Evolutionary conservation across 495 filamentous ascomycete species (phyloP), one percentile per base, ranked within the genome.

Genomic region (Neurospora cerealis): DNA sequence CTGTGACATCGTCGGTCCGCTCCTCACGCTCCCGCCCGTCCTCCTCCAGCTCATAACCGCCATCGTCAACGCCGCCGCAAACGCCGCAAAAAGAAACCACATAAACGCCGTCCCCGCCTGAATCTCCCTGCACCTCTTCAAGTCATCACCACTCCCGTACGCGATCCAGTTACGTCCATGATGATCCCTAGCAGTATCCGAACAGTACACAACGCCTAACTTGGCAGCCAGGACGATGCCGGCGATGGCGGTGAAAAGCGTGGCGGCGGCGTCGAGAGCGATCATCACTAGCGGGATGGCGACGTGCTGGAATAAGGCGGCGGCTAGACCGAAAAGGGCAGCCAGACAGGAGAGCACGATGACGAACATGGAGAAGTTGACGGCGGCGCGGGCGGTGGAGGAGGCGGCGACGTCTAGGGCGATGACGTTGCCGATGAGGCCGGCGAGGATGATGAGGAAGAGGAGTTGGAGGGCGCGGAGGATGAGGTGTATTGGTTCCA

Each of bases 321-420:
- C 74, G n/a, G 79, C 73, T 1, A 85, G 73, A 7, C 80, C 83
- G 72, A 80, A 83, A 34, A 86, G 70, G 7, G 80, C 73, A 40
- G 80, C 78, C 1, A 86, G 70, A 84, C 84, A 86, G 2, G 83
- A 78, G 44, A 85, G n/a, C 0, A 81, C 83, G 48, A 82, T 79
- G 38, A 85, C 84, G 76, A 87, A 87, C 81, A 87, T 86, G 77
- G 81, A 74, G 79, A 86, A 87, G 79, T 86, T 86, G 78, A 86
- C 78, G 75, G 84, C 82, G 21, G 83, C 78, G 32, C 79, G 80
- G 40, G 82, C 81, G 9, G 76, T 73, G 38, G 70, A 71, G 36
- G 83, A 78, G 70, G 81, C 84, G 76, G 69, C 71, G 38, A 80
- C 71, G 76, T 85, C 84, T 76, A 66, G 81, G 15, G 84, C 83